Evolutionary conservation across 768 basidiomycete genomes (phyloP).

Genomic region (Pisolithus albus): DNA sequence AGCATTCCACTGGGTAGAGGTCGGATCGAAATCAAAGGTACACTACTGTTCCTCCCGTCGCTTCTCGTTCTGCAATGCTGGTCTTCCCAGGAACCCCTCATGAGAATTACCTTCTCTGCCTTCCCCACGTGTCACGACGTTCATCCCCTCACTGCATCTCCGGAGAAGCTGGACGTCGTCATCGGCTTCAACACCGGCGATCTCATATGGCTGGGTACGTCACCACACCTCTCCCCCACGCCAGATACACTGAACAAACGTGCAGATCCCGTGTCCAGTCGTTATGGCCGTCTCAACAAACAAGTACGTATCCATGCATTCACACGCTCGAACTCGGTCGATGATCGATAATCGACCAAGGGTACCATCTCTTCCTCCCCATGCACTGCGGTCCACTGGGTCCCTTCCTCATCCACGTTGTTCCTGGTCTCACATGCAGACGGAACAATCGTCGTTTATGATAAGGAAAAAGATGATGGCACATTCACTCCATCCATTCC

Average conservation of each 20-base stretch:
- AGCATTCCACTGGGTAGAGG: conserved; percentile 81
- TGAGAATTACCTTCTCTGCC: conserved; percentile 77
- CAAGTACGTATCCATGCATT: conserved; percentile 39
- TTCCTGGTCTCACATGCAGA: conserved; percentile 87
- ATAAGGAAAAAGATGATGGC: conserved; percentile 87
- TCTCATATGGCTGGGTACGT: conserved; percentile 85
- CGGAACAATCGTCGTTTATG: conserved; percentile 83
- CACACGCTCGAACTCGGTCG: conserved; percentile 4
- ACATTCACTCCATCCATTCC: conserved; percentile 61
- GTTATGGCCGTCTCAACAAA: conserved; percentile 85
- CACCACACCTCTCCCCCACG: conserved; percentile 6
- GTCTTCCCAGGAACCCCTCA: conserved; percentile 67
- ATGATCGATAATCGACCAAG: conserved; percentile 24
- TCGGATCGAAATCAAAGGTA: conserved; percentile 81
- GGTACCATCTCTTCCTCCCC: conserved; percentile 75
- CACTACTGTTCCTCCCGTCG: conserved; percentile 7
- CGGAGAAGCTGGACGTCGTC: conserved; percentile 78
- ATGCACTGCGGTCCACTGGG: conserved; percentile 89
- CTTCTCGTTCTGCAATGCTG: conserved; percentile 4
- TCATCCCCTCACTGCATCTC: conserved; percentile 67
- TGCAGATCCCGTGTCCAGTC: conserved; percentile 70
- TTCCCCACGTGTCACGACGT: conserved; percentile 90
- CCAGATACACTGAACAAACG: conserved; percentile 1
- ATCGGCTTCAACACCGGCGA: conserved; percentile 96
- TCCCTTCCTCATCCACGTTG: conserved; percentile 69